Base-by-base conservation (phyloP, 208 protist species). In the Angomonas deanei region DNA sequence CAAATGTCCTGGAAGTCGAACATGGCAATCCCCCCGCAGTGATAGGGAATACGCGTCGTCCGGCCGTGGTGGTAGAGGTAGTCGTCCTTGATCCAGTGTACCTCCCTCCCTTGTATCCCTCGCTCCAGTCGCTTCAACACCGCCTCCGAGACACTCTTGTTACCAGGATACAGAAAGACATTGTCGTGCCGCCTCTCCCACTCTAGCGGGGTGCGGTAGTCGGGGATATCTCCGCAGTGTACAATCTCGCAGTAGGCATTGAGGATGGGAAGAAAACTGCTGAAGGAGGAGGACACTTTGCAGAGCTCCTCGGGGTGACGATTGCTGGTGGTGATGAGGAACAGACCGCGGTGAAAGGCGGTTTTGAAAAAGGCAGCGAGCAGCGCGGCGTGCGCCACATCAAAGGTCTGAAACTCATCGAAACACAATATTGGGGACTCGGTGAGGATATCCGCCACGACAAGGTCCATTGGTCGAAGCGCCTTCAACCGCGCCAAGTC, bases 401-500 rank as follows among this genome's bases (percentile, higher is more conserved):
- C 91, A 59, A 93, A 89, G n/a, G 87, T 92, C 63, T 97, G 91
- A 46, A 97, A 92, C 71, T 97, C 91, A 57, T 97, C 91, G 39
- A 97, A 90, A 61, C 91, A 97, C n/a, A 97, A 66, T 23, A 97
- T 72, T n/a, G 78, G 81, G 26, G 82, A 84, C 66, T 96, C 81
- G 0, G 47, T 39, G 26, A 92, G 76, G 5, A 96, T 65, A 28
- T 86, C 79, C 32, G 69, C 60, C 34, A 93, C 86, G 0, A 93
- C 86, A 17, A 83, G 32, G 54, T 92, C 79, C 6, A 96, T 90
- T 3, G 88, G 88, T 23, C 74, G 67, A 8, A 80, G 6, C 13
- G 39, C 13, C 17, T 28, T 34, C 46, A 82, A 55, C 0, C 27
- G 53, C 39, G 5, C 27, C n/a, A 56, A 61, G 56, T 72, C 64